Evolutionary conservation across 495 filamentous ascomycete genomes (phyloP).

Genomic region (Xylaria nigripes): DNA sequence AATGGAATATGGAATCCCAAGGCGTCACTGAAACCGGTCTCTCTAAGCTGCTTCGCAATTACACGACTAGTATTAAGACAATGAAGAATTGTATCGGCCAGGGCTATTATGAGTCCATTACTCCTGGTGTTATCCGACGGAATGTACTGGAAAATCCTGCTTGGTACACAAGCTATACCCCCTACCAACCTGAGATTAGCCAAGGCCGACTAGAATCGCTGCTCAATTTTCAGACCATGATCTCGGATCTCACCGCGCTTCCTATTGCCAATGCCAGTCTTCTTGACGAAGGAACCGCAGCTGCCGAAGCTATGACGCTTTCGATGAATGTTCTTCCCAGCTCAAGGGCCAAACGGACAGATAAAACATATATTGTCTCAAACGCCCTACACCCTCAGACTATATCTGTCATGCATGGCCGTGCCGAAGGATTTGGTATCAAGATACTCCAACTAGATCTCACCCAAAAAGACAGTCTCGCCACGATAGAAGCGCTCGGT

Average conservation of each 20-base stretch:
- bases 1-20: slow-evolving; percentile 43
- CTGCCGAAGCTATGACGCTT: slow-evolving; percentile 95
- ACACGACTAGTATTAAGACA: slow-evolving; percentile 57
- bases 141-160: slow-evolving; percentile 91
- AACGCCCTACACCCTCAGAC: slow-evolving; percentile 84
- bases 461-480: slow-evolving; percentile 46
- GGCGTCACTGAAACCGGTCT: slow-evolving; percentile 57
- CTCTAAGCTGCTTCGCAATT: slow-evolving; percentile 52
- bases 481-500: slow-evolving; percentile 62
- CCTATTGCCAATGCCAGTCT: slow-evolving; percentile 91
- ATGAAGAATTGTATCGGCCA: slow-evolving; percentile 68
- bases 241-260: slow-evolving; percentile 81
- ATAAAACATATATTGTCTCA: slow-evolving; percentile 79
- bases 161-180: slow-evolving; percentile 99
- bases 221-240: slow-evolving; percentile 94
- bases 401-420: slow-evolving; percentile 72
- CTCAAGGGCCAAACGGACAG: slow-evolving; percentile 61
- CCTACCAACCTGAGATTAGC: slow-evolving; percentile 97
- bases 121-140: slow-evolving; percentile 87
- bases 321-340: slow-evolving; percentile 69
- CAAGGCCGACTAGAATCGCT: slow-evolving; percentile 90
- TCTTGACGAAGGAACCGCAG: slow-evolving; percentile 88
- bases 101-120: slow-evolving; percentile 80
- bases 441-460: slow-evolving; percentile 67
- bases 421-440: slow-evolving; percentile 92